Conservation (phyloP, 441 rosid genomes). For the Breynia disticha region DNA sequence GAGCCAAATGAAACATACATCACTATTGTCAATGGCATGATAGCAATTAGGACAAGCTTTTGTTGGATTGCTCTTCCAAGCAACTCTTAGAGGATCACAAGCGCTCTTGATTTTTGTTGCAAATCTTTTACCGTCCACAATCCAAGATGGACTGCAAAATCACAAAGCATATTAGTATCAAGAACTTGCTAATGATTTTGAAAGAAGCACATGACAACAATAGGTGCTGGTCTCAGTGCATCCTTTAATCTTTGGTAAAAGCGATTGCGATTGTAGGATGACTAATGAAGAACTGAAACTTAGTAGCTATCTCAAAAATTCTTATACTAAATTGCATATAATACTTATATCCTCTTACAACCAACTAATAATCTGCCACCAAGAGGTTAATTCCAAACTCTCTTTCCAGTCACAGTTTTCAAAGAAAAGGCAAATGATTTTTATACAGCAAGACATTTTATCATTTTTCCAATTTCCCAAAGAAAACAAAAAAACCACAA, state of each 20-base stretch:
- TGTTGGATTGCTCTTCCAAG: constrained; percentile 72
- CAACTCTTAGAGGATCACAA: constrained; percentile 35
- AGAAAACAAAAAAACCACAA: too few relatives aligned
- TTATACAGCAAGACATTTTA: too few relatives aligned
- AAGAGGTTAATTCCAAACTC: too few relatives aligned
- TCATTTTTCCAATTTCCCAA: too few relatives aligned
- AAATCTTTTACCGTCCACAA: constrained; percentile 67
- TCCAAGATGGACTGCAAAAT: constrained; percentile 61
- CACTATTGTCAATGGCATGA: constrained; percentile 69
- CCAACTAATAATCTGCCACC: too few relatives aligned
- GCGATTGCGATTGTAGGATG: too few relatives aligned
- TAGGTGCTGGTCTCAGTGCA: not conserved
- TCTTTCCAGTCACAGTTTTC: too few relatives aligned
- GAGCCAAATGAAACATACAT: constrained; percentile 31
- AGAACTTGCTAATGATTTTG: not conserved
- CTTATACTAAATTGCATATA: too few relatives aligned
- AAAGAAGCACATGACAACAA: not conserved
- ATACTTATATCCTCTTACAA: too few relatives aligned
- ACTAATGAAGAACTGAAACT: too few relatives aligned
- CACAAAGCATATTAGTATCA: constrained; percentile 6
- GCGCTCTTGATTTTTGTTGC: constrained; percentile 89
- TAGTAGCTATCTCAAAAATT: too few relatives aligned
- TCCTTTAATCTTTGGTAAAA: not conserved
- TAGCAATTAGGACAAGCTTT: constrained; percentile 77
- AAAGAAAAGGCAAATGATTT: too few relatives aligned